Base-by-base conservation (phyloP, 1,139 yeast genomes). In the Taphrina populina region DNA sequence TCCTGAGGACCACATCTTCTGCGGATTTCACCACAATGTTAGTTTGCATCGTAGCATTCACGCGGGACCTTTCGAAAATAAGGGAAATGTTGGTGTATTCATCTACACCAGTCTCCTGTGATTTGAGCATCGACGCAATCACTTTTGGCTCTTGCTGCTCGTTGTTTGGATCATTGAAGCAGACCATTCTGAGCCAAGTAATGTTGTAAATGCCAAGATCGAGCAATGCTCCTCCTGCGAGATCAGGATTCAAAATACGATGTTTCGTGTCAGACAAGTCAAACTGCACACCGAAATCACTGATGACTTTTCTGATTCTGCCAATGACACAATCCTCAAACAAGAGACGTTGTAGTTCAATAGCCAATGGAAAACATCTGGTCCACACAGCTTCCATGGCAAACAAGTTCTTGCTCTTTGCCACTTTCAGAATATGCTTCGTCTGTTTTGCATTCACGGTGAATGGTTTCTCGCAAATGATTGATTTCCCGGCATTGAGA, bases 341-440 rank as follows among this genome's bases (percentile, higher is more conserved):
- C 29, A 81, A 64, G 58, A 71, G 67, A 32, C 71, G 59, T 59
- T 73, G 70, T 55, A 79, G 67, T 26, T 70, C 70, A 23, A 65
- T 58, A 34, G 76, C 70, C 17, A 78, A 63, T 1, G 85, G 85
- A 70, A 81, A 77, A 64, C 77, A 81, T 49, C 84, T 70, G 1
- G 84, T 78, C 86, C 86, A 81, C 56, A 81, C 76, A 1, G 79
- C 85, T 65, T 81, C 86, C 83, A 81, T 77, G 56, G 80, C 69
- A 62, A 77, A 80, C 52, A 75, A 70, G 1, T 71, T 68, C 64
- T 76, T 73, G 51, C 68, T 63, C 61, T 70, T 69, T 10, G 84
- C 85, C 51, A 75, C 70, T 2, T 66, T 71, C 46, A 75, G 67
- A 15, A 81, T 64, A 40, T 73, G 75, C 27, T 69, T 64, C 7